Conservation (phyloP, 345 rosid species). For the Angophora floribunda region DNA sequence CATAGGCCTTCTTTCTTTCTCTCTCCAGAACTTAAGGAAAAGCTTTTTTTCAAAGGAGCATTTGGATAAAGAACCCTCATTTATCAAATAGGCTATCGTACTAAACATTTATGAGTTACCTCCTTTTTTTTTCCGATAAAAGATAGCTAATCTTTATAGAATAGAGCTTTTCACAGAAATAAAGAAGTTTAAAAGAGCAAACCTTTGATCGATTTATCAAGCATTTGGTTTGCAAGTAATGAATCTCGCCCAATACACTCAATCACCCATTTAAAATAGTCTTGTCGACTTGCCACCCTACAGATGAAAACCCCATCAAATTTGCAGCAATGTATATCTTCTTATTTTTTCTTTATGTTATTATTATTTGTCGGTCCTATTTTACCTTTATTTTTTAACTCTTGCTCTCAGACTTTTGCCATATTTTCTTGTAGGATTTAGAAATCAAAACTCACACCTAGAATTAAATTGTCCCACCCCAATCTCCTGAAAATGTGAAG, state of each 20-base stretch:
- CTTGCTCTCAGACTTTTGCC: too few relatives aligned
- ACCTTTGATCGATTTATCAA: not conserved
- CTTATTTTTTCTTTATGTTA: not conserved
- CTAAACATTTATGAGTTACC: not conserved
- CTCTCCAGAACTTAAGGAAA: not conserved
- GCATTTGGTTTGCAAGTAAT: not conserved
- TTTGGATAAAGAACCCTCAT: not conserved
- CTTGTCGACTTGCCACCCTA: not conserved
- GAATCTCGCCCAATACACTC: not conserved
- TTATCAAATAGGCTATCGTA: not conserved
- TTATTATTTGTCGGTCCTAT: not conserved
- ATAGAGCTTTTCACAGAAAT: not conserved
- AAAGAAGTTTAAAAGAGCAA: not conserved
- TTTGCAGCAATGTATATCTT: not conserved
- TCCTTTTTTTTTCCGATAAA: not conserved
- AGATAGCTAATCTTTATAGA: not conserved
- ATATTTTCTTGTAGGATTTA: too few relatives aligned
- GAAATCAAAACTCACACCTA: too few relatives aligned
- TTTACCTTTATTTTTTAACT: too few relatives aligned
- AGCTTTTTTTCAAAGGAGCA: not conserved
- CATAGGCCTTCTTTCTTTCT: not conserved
- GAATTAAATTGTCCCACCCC: too few relatives aligned
- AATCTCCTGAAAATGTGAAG: too few relatives aligned
- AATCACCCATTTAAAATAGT: not conserved
- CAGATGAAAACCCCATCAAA: not conserved